Conservation (phyloP, 371 early-diverging fungal genomes). For the Choanephora cucurbitarum region DNA sequence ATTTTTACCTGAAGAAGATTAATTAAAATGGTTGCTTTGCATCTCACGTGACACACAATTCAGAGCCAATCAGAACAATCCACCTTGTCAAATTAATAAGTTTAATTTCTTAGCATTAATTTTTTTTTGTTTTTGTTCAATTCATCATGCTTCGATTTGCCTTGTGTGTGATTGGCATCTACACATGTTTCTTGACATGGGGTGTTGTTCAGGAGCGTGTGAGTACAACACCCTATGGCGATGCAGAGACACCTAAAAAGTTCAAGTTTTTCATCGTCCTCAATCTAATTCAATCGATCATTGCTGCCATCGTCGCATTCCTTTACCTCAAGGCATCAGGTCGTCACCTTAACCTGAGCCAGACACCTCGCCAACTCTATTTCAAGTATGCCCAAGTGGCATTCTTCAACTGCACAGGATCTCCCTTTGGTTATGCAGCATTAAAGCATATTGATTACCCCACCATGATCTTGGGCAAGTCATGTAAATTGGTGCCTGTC, state of each 20-base stretch:
- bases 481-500: conserved; percentile 97
- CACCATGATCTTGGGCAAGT: conserved; percentile 95
- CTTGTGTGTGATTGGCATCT: conserved; percentile 89
- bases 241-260: conserved; percentile 54
- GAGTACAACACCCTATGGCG: conserved; percentile 80
- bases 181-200: conserved; percentile 95
- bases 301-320: conserved; percentile 76
- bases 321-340: conserved; percentile 67
- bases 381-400: conserved; percentile 75
- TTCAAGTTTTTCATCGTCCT: conserved; percentile 91
- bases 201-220: conserved; percentile 93
- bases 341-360: conserved; percentile 29
- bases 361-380: conserved; percentile 50
- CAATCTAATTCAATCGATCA: conserved; percentile 81
- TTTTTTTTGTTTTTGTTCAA: neutral
- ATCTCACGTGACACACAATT: too few species aligned
- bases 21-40: too few species aligned
- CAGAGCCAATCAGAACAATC: too few species aligned
- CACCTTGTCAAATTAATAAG: neutral
- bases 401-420: conserved; percentile 73
- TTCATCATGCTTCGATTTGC: conserved; percentile 61
- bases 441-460: conserved; percentile 96
- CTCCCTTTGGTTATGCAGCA: conserved; percentile 93
- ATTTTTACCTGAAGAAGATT: neutral
- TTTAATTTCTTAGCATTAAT: neutral